phyloP scores from a whole-genome alignment of 257 asterid genomes.

The Solanum corneliomulleri region DNA sequence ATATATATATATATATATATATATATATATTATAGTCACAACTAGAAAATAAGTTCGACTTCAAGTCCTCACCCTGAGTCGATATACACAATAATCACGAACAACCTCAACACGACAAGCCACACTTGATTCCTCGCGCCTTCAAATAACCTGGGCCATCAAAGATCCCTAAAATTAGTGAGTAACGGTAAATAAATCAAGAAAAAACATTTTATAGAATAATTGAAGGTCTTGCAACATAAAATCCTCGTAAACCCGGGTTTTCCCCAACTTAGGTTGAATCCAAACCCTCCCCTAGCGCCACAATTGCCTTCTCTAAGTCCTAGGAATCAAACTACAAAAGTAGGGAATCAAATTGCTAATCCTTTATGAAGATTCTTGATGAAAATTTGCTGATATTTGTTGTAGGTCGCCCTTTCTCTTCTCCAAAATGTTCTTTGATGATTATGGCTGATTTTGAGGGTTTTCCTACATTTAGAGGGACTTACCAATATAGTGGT shows the following conservation, averaged over 20 bases:
- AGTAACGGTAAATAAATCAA: no score
- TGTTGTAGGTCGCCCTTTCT: background rate
- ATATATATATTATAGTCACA: background rate
- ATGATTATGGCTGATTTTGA: background rate
- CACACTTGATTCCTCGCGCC: background rate
- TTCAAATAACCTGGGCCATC: background rate
- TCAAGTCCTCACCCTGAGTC: background rate
- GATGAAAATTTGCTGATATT: background rate
- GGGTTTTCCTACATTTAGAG: background rate
- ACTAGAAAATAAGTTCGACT: background rate
- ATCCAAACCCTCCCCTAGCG: background rate
- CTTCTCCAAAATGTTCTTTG: background rate
- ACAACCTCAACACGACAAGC: background rate
- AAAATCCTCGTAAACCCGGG: background rate
- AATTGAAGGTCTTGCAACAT: background rate
- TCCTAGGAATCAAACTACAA: background rate
- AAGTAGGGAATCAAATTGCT: background rate
- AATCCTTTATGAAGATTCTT: background rate
- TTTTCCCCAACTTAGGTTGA: background rate
- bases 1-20: no score
- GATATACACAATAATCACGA: background rate
- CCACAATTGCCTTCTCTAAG: background rate
- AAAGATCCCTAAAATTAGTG: background rate
- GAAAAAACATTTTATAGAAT: background rate
- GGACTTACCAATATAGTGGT: background rate